These are phyloP conservation scores for Xylariaceae sp. DNA, from an alignment of 2,329 filamentous ascomycete genomes.

Conservation along the genomic window DNA sequence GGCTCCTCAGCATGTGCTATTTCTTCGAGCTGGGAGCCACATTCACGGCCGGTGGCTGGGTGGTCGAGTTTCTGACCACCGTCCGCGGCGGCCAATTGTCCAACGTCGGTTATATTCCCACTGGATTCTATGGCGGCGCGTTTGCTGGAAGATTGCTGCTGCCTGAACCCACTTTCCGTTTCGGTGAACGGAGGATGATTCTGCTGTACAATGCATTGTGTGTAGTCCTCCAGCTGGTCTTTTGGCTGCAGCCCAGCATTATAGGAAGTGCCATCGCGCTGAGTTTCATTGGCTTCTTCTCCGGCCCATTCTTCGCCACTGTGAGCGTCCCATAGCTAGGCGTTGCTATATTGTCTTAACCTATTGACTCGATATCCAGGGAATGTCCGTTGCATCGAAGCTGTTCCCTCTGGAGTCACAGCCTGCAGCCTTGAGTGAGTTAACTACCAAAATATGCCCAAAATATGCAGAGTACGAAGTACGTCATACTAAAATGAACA, in stretches of 20 bases:
- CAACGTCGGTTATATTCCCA: slow-evolving; percentile 53
- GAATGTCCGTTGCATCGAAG: slow-evolving; percentile 50
- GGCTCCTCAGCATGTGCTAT: slow-evolving; percentile 58
- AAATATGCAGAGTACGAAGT: neutral
- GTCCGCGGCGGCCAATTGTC: slow-evolving; percentile 55
- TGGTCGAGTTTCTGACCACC: slow-evolving; percentile 60
- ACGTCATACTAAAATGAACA: neutral
- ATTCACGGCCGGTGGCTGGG: slow-evolving; percentile 58
- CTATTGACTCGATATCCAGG: slow-evolving; percentile 30
- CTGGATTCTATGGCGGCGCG: slow-evolving; percentile 55
- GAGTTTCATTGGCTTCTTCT: slow-evolving; percentile 51
- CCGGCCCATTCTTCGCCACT: slow-evolving; percentile 52
- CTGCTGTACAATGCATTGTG: slow-evolving; percentile 50
- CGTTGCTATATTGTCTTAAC: neutral
- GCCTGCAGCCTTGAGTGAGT: slow-evolving; percentile 44
- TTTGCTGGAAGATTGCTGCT: slow-evolving; percentile 54
- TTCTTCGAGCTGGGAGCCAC: slow-evolving; percentile 58
- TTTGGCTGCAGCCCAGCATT: slow-evolving; percentile 64
- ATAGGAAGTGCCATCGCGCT: slow-evolving; percentile 46
- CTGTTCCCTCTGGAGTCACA: slow-evolving; percentile 44
- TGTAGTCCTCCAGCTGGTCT: slow-evolving; percentile 53
- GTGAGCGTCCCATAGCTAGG: slow-evolving; percentile 31
- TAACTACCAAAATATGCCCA: neutral
- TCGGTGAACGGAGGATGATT: slow-evolving; percentile 56
- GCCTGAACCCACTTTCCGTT: slow-evolving; percentile 55